These are phyloP conservation scores for Coemansia sp. DNA, from an alignment of 192 early-diverging fungal genomes.

Conservation along the genomic window DNA sequence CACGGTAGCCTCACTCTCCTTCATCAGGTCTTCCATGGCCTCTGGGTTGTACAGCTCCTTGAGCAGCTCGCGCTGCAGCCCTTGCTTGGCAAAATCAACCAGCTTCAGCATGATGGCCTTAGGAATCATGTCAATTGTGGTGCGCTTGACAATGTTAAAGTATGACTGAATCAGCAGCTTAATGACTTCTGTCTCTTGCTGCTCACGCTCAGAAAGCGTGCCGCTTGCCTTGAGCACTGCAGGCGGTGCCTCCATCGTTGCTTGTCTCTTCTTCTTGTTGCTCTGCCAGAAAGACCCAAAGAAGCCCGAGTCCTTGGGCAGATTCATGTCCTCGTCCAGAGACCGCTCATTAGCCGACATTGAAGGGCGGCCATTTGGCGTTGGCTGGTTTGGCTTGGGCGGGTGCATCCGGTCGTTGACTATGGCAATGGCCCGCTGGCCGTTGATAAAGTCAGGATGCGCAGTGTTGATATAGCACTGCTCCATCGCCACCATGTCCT, in stretches of 20 bases:
- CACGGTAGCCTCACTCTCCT: constrained; percentile 92
- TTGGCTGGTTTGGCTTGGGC: constrained; percentile 56
- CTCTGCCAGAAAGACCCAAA: constrained; percentile 98
- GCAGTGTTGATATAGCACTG: constrained; percentile 97
- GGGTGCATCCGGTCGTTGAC: constrained; percentile 83
- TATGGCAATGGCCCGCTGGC: constrained; percentile 91
- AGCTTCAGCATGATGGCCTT: constrained; percentile 99
- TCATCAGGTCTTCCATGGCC: constrained; percentile 87
- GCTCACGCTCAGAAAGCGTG: constrained; percentile 93
- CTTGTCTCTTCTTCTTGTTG: constrained; percentile 73
- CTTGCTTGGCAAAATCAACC: constrained; percentile 85
- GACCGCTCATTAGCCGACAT: constrained; percentile 36
- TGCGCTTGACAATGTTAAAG: constrained; percentile 98
- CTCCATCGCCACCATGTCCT: constrained; percentile 91
- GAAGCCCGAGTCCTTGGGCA: constrained; percentile 73
- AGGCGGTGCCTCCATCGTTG: constrained; percentile 67
- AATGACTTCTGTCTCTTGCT: constrained; percentile 98
- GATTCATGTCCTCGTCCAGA: constrained; percentile 63
- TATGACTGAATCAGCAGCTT: constrained; percentile 97
- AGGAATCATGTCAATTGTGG: constrained; percentile 93
- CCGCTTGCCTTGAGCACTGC: constrained; percentile 85
- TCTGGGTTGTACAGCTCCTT: constrained; percentile 96
- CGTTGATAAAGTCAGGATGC: constrained; percentile 97
- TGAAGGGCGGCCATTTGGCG: constrained; percentile 29
- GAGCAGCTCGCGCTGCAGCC: constrained; percentile 92